Evolutionary conservation across 805 yeast genomes (phyloP).

Genomic region (Candida ovalis): DNA sequence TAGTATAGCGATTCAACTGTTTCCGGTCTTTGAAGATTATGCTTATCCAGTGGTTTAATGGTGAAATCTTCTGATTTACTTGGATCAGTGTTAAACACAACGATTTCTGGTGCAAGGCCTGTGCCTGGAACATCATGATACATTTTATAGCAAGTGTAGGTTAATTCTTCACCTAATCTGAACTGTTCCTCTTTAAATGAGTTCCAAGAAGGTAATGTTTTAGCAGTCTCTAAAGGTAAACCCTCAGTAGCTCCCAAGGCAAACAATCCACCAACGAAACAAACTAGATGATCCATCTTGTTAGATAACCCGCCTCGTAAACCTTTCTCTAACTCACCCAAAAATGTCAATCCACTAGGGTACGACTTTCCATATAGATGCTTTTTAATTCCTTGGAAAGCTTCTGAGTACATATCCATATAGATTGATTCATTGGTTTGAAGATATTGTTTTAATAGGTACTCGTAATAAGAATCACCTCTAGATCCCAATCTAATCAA

Average conservation of each 20-base stretch:
- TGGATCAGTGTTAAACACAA: conserved; percentile 64
- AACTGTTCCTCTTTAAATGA: conserved; percentile 57
- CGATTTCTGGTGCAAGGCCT: conserved; percentile 88
- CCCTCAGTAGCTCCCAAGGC: conserved; percentile 91
- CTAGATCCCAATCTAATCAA: conserved; percentile 81
- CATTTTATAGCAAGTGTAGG: conserved; percentile 81
- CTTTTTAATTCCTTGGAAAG: conserved; percentile 72
- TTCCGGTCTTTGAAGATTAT: conserved; percentile 89
- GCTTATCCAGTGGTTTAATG: conserved; percentile 70
- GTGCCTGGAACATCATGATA: conserved; percentile 65
- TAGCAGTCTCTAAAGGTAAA: conserved; percentile 49
- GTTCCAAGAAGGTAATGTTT: conserved; percentile 54
- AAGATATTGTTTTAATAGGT: conserved; percentile 77
- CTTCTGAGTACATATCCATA: conserved; percentile 69
- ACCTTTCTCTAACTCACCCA: conserved; percentile 78
- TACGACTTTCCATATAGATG: conserved; percentile 56
- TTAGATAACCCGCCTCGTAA: conserved; percentile 53
- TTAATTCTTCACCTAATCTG: conserved; percentile 66
- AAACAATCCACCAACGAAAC: conserved; percentile 85
- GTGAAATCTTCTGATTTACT: conserved; percentile 49
- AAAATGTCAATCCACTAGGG: conserved; percentile 60
- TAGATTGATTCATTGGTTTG: conserved; percentile 72
- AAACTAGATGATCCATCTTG: conserved; percentile 91
- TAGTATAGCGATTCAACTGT: conserved; percentile 86
- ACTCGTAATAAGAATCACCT: conserved; percentile 93